These are phyloP conservation scores for Pugionium cornutum DNA, from an alignment of 345 rosid species.

Conservation along the genomic window DNA sequence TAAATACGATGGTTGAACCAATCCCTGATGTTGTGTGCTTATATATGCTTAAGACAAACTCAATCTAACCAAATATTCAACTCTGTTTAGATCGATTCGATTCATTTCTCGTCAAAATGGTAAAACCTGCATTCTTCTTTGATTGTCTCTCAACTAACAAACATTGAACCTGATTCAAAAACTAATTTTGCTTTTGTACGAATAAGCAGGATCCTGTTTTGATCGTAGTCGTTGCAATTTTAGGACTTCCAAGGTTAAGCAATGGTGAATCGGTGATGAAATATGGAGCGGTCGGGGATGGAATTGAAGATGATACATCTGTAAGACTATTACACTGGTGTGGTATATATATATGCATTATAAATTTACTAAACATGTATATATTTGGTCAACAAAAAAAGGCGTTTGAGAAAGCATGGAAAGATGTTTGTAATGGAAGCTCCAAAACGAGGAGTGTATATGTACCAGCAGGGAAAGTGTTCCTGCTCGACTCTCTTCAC, in stretches of 20 bases:
- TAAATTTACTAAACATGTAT: not conserved
- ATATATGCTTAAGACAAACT: slow-evolving; percentile 1
- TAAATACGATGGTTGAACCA: slow-evolving; percentile 16
- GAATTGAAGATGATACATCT: slow-evolving; percentile 27
- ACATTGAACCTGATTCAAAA: not conserved
- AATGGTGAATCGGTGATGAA: slow-evolving; percentile 34
- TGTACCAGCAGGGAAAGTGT: slow-evolving; percentile 38
- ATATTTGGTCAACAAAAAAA: slow-evolving; percentile 12
- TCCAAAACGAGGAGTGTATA: slow-evolving; percentile 17
- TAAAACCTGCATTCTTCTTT: not conserved
- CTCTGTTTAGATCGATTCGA: not conserved
- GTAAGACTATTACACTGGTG: not conserved
- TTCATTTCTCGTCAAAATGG: slow-evolving; percentile 18
- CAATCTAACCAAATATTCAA: not conserved
- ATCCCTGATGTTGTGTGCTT: slow-evolving; percentile 2
- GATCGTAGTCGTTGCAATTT: not conserved
- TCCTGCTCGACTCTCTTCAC: slow-evolving; percentile 38
- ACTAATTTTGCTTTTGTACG: not conserved
- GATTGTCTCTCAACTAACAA: not conserved
- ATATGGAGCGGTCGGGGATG: slow-evolving; percentile 41
- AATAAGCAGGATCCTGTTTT: slow-evolving; percentile 19
- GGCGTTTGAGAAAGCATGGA: slow-evolving; percentile 47
- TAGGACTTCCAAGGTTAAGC: slow-evolving; percentile 5
- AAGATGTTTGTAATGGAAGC: slow-evolving; percentile 30
- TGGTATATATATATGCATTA: too few species aligned